These are phyloP conservation scores for Wickerhamomyces chambardii DNA, from an alignment of 805 yeast genomes.

Conservation along the genomic window DNA sequence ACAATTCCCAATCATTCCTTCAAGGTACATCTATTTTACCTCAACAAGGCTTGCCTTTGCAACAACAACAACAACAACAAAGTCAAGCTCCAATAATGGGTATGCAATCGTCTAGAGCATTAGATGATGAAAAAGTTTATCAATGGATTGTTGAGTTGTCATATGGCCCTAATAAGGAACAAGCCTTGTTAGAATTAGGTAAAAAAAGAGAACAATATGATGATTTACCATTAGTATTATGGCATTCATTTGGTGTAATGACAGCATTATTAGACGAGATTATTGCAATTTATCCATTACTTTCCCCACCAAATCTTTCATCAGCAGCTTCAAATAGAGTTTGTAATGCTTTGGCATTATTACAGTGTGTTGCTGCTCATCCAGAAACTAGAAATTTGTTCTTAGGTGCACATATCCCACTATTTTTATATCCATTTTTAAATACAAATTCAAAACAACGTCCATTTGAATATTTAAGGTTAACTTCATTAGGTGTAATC, in stretches of 20 bases:
- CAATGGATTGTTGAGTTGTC: conserved; percentile 87
- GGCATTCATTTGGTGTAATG: conserved; percentile 98
- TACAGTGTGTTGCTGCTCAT: conserved; percentile 96
- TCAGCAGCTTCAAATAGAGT: conserved; percentile 88
- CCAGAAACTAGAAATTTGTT: conserved; percentile 81
- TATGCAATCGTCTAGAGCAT: conserved; percentile 26
- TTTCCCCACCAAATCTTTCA: conserved; percentile 79
- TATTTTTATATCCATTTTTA: conserved; percentile 87
- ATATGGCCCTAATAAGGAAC: conserved; percentile 86
- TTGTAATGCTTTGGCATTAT: conserved; percentile 88
- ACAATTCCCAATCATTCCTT: no score
- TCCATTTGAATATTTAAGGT: conserved; percentile 86
- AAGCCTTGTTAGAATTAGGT: conserved; percentile 86
- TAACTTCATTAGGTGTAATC: conserved; percentile 91
- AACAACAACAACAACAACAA: neutral
- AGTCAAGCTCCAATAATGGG: conserved; percentile 3
- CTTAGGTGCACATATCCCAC: conserved; percentile 83
- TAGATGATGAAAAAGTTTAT: conserved; percentile 76
- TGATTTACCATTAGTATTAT: conserved; percentile 83
- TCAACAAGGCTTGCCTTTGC: no score
- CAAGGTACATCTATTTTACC: no score
- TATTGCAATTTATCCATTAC: conserved; percentile 78
- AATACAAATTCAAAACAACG: conserved; percentile 88
- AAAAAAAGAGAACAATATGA: conserved; percentile 93
- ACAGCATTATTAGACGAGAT: conserved; percentile 85